Conservation (phyloP, 2,329 filamentous ascomycete species). For the Botrytis aclada region DNA sequence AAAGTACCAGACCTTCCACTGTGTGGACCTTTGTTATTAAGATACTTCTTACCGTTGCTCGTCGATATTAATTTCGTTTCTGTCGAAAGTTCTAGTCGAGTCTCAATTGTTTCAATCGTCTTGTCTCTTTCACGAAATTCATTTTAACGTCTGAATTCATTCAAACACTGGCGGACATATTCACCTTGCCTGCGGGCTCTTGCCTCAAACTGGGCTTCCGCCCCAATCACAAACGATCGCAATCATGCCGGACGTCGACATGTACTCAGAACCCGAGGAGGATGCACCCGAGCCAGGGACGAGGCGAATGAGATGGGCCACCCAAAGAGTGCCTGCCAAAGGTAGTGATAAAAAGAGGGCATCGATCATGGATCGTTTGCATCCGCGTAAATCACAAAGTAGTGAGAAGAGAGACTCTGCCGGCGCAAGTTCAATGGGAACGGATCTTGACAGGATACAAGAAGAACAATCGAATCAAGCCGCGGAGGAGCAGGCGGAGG, state of each 20-base stretch:
- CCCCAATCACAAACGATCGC: conserved; percentile 16
- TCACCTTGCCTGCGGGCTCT: conserved; percentile 19
- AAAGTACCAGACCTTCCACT: conserved; percentile 14
- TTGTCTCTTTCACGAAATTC: background rate
- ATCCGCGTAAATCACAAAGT: conserved; percentile 55
- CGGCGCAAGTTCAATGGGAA: conserved; percentile 37
- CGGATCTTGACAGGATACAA: conserved; percentile 36
- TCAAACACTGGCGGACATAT: conserved; percentile 19
- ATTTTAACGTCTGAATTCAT: background rate
- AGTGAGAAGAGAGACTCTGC: conserved; percentile 60
- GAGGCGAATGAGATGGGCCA: conserved; percentile 91
- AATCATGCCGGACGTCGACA: conserved; percentile 34
- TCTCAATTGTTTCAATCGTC: background rate
- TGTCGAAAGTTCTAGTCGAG: background rate
- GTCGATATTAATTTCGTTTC: background rate
- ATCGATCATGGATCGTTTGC: conserved; percentile 74
- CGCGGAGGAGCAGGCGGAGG: conserved; percentile 34
- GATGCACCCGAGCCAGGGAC: conserved; percentile 49
- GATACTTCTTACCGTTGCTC: conserved; percentile 12
- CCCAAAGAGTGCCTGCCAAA: conserved; percentile 76
- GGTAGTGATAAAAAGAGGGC: conserved; percentile 76
- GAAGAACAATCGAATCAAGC: conserved; percentile 30
- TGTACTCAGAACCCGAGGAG: conserved; percentile 43
- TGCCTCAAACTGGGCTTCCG: conserved; percentile 21
- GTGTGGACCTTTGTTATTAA: conserved; percentile 13